Evolutionary conservation across 1,139 yeast genomes (phyloP), one percentile per base, ranked within the genome.

Genomic region (Kodamaea ohmeri): DNA sequence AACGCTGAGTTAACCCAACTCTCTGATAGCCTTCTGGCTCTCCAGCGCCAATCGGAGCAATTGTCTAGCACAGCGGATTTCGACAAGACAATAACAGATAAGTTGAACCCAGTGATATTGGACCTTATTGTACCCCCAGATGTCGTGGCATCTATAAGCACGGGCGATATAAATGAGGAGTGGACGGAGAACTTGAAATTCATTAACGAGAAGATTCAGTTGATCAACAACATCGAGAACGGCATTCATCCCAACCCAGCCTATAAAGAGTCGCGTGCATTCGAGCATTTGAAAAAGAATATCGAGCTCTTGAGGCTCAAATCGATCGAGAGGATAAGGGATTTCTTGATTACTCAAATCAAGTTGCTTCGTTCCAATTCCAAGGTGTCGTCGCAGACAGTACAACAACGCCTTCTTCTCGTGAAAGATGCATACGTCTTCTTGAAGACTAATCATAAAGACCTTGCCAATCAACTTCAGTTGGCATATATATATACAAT

Each of bases 401-500:
- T 90, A n/a, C 97, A 92, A 55, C 71, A 72, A 36, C 76, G 75
- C 24, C 60, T 92, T 39, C 58, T 87, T 5, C 67, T 70, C 24
- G 78, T 80, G 13, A 76, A 76, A 43, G 88, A 83, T 36, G 68
- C 79, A 1, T 85, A 64, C 50, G 63, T 63, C 2, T 89, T 85
- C 47, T 58, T 92, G 25, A 58, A 65, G 6, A 49, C 60, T 3
- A 76, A 78, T 36, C 78, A 85, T 43, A 70, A 73, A 4, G 72
- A 78, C n/a, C 62, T 92, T 39, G 90, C 95, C 0, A 56, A 65
- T n/a, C 95, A 88, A 50, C 69, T 92, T 32, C 74, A 80, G 43
- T 73, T 76, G 50, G 97, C 97, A 0, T 92, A 92, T 56, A 65
- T 82, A 9, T 82, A 79, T 53, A 90, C 97, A 2, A 89, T 90